Base-by-base conservation (phyloP, 208 protist species). In the Wallacemonas sp. region DNA sequence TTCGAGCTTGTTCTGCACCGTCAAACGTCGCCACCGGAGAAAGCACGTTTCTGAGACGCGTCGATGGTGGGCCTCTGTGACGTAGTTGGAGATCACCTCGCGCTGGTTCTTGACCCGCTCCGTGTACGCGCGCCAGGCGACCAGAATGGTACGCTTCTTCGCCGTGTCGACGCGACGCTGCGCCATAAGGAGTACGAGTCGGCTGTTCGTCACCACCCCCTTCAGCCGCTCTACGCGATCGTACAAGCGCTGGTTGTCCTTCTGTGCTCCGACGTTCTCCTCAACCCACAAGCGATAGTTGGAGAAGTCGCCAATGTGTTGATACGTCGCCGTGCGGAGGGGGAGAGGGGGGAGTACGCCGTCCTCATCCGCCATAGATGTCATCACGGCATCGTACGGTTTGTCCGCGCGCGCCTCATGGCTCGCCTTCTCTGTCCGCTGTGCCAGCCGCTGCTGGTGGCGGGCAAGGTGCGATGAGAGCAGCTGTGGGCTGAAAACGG, bases 1-100 rank as follows among this genome's bases (percentile, higher is more conserved):
- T 47, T 75, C 61, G 0, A 84, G 58, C 39, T 74, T 65, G 19
- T 62, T 46, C 51, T 80, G 68, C 55, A 86, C 49, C 8, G 77
- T 75, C 46, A 88, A 46, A 55, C 88, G 81, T 2, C 88, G 76
- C 88, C 88, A 94, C 12, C 80, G 78, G 56, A 94, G 44, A 61
- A 94, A 94, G 47, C 66, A 74, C 19, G 64, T 70, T 44, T 91
- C 88, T 44, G 80, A 41, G 17, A 76, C 34, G n/a, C 77, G 61
- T 17, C 82, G 72, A 6, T 61, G 59, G 33, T 66, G 59, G 3
- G 66, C 41, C 39, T 76, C 72, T 11, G 27, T 66, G 21, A 90
- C 31, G 53, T 82, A 87, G 11, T 45, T 59, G 33, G 72, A 66
- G 22, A 70, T 61, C 21, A 72, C 74, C 4, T 72, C 53, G 22